Conservation (phyloP, 2,329 filamentous ascomycete genomes). For the Diaporthe sp. region DNA sequence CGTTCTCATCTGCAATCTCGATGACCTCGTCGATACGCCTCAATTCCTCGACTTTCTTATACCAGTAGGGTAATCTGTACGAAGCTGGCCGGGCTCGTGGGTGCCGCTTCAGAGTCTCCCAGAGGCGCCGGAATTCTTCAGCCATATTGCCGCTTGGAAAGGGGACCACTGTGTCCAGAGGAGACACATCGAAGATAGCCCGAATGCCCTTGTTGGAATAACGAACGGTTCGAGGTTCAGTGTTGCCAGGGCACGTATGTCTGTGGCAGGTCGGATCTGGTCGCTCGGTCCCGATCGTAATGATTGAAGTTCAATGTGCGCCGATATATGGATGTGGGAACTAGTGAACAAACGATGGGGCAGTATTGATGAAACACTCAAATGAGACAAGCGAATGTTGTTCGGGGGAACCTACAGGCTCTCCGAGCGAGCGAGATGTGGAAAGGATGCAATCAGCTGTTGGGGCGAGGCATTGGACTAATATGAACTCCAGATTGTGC, state of each 20-base stretch:
- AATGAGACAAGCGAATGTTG: constrained; percentile 3
- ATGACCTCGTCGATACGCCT: constrained; percentile 21
- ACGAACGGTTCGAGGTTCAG: background rate
- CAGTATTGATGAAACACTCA: background rate
- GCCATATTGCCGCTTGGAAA: background rate
- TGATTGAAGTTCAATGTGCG: background rate
- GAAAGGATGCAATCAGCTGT: background rate
- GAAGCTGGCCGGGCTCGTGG: background rate
- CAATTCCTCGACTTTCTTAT: background rate
- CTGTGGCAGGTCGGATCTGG: background rate
- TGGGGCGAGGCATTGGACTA: background rate
- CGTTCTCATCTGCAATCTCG: background rate
- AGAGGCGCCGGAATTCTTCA: background rate
- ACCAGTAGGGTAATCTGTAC: background rate
- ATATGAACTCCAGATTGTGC: background rate
- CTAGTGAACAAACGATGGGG: background rate
- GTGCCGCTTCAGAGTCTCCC: background rate
- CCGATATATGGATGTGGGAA: background rate
- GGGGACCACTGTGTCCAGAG: background rate
- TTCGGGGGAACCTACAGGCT: background rate
- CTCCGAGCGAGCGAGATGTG: background rate
- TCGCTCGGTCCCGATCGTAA: background rate
- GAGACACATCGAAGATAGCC: background rate
- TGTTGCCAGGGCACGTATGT: background rate
- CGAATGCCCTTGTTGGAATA: too few relatives aligned